A percentile compares a stretch with the other conserved stretches of the same genome.
phyloP scores from a whole-genome alignment of 2,329 filamentous ascomycete species.

The Fusarium torulosum region DNA sequence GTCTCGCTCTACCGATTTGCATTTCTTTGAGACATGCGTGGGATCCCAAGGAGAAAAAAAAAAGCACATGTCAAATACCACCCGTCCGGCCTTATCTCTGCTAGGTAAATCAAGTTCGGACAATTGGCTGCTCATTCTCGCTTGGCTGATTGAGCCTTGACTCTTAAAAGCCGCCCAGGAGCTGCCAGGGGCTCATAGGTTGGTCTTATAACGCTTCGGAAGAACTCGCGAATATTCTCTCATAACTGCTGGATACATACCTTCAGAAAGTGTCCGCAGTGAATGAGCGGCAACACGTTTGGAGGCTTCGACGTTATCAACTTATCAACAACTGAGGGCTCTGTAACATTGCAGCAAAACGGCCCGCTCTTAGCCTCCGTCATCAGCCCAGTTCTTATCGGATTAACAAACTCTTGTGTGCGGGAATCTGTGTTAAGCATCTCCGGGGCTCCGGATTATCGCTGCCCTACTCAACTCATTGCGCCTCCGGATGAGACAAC shows the following conservation, averaged over 20 bases:
- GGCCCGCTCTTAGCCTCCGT: conserved; percentile 36
- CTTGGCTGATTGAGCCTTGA: conserved; percentile 21
- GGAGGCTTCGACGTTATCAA: conserved; percentile 14
- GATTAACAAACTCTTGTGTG: conserved; percentile 33
- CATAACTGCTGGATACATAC: conserved; percentile 5
- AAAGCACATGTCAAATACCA: conserved; percentile 18
- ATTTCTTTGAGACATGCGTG: conserved; percentile 29
- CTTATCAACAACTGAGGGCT: conserved; percentile 25
- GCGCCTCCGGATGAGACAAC: conserved; percentile 29
- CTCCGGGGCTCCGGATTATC: conserved; percentile 45
- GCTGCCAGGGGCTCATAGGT: conserved; percentile 6
- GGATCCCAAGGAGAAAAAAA: conserved; percentile 19
- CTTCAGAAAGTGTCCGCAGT: background rate
- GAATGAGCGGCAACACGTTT: background rate
- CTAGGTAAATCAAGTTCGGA: conserved; percentile 8
- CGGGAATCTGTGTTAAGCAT: conserved; percentile 36
- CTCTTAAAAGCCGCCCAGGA: background rate
- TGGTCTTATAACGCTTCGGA: conserved; percentile 4
- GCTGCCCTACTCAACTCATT: conserved; percentile 23
- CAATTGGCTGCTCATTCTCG: conserved; percentile 16
- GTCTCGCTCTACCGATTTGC: conserved; percentile 11
- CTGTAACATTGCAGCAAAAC: conserved; percentile 27
- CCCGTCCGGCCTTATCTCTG: conserved; percentile 28
- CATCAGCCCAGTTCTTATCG: conserved; percentile 41
- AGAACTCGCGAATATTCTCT: background rate